phyloP scores from a whole-genome alignment of 2,329 filamentous ascomycete genomes.

The Moelleriella libera region DNA sequence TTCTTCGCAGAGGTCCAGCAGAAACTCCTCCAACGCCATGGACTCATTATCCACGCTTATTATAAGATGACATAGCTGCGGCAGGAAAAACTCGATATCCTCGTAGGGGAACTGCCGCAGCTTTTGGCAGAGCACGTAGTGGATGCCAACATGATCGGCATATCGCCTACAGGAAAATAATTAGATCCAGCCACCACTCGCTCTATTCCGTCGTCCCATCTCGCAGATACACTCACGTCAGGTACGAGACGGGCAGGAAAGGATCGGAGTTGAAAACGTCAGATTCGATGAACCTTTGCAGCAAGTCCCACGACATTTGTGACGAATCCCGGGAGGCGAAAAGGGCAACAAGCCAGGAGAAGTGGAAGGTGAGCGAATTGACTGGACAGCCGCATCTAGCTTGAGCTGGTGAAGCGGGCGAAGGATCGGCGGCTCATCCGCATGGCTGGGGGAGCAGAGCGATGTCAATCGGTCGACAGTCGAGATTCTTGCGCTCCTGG shows the following conservation, averaged over 20 bases:
- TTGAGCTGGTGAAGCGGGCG: constrained; percentile 5
- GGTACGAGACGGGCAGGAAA: constrained; percentile 76
- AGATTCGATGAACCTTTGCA: constrained; percentile 83
- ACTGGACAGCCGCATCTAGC: constrained; percentile 10
- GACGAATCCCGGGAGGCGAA: constrained; percentile 1
- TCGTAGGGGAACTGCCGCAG: constrained; percentile 79
- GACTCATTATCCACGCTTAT: constrained; percentile 84
- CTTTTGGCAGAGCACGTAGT: constrained; percentile 81
- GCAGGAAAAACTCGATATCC: constrained; percentile 86
- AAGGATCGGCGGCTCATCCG: constrained; percentile 7
- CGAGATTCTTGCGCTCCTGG: too few species aligned
- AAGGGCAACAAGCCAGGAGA: constrained; percentile 3
- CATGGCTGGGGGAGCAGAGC: constrained; percentile 8
- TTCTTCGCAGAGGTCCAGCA: constrained; percentile 75
- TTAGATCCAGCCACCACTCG: not conserved
- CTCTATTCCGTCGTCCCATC: not conserved
- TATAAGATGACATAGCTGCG: constrained; percentile 75
- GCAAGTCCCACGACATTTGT: constrained; percentile 69
- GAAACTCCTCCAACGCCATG: constrained; percentile 80
- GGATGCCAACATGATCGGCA: constrained; percentile 79
- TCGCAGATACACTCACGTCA: constrained; percentile 49
- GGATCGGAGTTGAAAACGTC: constrained; percentile 89
- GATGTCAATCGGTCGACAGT: not conserved
- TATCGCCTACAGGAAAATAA: constrained; percentile 46
- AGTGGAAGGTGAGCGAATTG: constrained; percentile 2